Base-by-base conservation (phyloP, 805 yeast genomes). In the Cyberlindnera xylosilytica region DNA sequence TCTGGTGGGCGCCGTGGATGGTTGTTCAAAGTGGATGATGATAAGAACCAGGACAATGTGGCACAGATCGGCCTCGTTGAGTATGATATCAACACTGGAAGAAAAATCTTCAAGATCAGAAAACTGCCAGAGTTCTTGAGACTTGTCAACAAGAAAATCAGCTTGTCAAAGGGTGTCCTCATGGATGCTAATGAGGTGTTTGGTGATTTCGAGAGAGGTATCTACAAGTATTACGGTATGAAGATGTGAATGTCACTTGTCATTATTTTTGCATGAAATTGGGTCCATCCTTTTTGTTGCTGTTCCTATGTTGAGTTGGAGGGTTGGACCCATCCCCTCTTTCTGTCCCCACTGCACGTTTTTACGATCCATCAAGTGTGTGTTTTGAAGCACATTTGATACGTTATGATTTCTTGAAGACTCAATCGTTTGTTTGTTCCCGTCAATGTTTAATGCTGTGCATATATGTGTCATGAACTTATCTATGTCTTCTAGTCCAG, bases 1-100 rank as follows among this genome's bases (percentile, higher is more conserved):
- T 70, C 68, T 19, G 68, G 57, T 53, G 95, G 95, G 4, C 70
- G 96, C 47, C 71, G 97, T 47, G 81, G 87, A 11, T 88, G 96
- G 96, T 60, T 88, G 15, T 83, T 79, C 61, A 77, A 73, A 55
- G 63, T 68, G 15, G 56, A 52, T 3, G 52, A 44, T 19, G 36
- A 53, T 23, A 66, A 54, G 26, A 68, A 68, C 42, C 60, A 61
- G 8, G 70, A 59, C 19, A 65, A 66, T 48, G 46, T 62, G 1
- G 56, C 56, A 18, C 52, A 56, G 9, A 41, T 52, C 19, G 62
- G 65, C 5, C 61, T 79, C 39, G 70, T 79, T 4, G 76, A 70
- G 54, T 83, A 79, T 53, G 88, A 83, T 62, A 64, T 77, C 36
- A 70, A 74, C 22, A 76, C 85, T 0, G 90, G 90, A 10, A 70